Conservation (phyloP, 768 basidiomycete species). For the Boletales sp. region DNA sequence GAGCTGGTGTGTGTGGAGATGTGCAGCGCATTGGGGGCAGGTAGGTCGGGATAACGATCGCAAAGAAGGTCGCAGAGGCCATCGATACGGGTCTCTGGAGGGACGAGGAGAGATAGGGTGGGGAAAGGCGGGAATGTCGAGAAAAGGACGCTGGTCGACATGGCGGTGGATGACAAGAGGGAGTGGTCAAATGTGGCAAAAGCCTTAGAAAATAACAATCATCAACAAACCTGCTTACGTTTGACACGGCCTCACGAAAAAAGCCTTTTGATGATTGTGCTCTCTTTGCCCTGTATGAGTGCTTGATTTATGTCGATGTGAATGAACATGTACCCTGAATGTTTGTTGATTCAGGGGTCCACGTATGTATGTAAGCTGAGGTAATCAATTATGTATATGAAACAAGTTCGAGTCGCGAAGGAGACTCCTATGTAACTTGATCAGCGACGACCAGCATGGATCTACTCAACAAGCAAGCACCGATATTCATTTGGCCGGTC, state of each 20-base stretch:
- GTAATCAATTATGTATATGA: too few relatives aligned
- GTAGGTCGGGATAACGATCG: conserved; percentile 47
- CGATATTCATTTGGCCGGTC: conserved; percentile 56
- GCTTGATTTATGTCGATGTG: too few relatives aligned
- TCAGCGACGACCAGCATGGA: conserved; percentile 8
- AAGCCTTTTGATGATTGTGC: too few relatives aligned
- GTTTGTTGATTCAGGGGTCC: too few relatives aligned
- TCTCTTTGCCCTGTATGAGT: too few relatives aligned
- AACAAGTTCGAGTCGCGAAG: too few relatives aligned
- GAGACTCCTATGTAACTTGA: neutral
- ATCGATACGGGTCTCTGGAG: conserved; percentile 37
- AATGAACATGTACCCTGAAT: too few relatives aligned
- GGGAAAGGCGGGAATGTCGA: conserved; percentile 62
- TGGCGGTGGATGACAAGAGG: conserved; percentile 19
- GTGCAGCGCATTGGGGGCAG: conserved; percentile 36
- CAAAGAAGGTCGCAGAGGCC: conserved; percentile 43
- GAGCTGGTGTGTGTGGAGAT: conserved; percentile 40
- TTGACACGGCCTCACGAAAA: neutral
- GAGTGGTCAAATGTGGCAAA: conserved; percentile 7
- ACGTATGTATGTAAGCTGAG: too few relatives aligned
- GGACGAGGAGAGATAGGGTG: conserved; percentile 46
- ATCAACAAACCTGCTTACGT: conserved; percentile 4
- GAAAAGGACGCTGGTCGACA: conserved; percentile 53
- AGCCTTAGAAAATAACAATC: conserved; percentile 17
- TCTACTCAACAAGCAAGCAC: conserved; percentile 15